Evolutionary conservation across 495 filamentous ascomycete genomes (phyloP).

Genomic region (Penicillium goetzii): DNA sequence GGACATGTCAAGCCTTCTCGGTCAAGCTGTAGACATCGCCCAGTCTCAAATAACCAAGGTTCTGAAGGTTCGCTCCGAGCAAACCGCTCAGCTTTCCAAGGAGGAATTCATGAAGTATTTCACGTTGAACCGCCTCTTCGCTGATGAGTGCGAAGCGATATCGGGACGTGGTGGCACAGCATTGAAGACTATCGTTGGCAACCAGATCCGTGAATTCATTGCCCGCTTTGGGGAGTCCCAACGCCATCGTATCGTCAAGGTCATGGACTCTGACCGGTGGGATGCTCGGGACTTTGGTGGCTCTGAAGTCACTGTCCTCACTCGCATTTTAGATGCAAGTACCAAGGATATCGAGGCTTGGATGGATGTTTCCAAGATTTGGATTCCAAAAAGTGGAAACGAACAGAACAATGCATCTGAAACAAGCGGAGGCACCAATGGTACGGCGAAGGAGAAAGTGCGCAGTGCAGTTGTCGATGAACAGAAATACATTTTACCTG

Average conservation of each 20-base stretch:
- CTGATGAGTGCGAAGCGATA: constrained; percentile 95
- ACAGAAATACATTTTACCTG: constrained; percentile 82
- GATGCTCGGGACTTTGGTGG: constrained; percentile 83
- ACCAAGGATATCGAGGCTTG: constrained; percentile 79
- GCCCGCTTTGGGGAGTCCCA: constrained; percentile 72
- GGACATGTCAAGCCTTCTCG: constrained; percentile 92
- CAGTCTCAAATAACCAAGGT: constrained; percentile 92
- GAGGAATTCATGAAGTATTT: constrained; percentile 87
- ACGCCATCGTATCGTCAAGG: constrained; percentile 76
- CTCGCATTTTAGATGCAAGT: constrained; percentile 73
- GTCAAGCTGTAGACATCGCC: constrained; percentile 89
- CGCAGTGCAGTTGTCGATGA: constrained; percentile 80
- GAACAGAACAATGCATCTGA: constrained; percentile 35
- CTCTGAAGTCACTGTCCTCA: constrained; percentile 62
- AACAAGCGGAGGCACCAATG: constrained; percentile 48
- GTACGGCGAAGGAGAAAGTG: constrained; percentile 66
- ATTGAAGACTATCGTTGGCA: constrained; percentile 86
- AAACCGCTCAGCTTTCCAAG: constrained; percentile 73
- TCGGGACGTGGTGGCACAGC: constrained; percentile 83
- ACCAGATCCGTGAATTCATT: constrained; percentile 90
- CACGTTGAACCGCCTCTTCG: constrained; percentile 89
- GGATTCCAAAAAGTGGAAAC: constrained; percentile 53
- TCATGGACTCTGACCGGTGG: constrained; percentile 91
- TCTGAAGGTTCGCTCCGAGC: constrained; percentile 86
- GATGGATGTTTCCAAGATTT: constrained; percentile 71